Evolutionary conservation across 352 stramenopile genomes (phyloP).

Genomic region (Globisporangium irregulare): DNA sequence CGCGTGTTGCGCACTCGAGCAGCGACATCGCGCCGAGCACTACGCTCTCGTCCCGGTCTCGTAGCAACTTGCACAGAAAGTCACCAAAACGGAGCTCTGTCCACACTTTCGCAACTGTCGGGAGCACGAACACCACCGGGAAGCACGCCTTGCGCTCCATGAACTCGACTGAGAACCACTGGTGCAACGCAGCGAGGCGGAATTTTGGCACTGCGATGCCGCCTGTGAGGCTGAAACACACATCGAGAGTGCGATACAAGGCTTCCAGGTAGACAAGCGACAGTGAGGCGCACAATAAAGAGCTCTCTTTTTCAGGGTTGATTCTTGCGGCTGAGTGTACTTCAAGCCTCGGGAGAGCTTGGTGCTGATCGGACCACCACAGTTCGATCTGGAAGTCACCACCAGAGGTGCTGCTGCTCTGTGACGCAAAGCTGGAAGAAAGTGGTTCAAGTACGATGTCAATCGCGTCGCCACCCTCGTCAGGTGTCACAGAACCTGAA

Average conservation of each 20-base stretch:
- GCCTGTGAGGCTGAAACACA: conserved; percentile 39
- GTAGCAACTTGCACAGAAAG: conserved; percentile 26
- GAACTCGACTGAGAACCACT: conserved; percentile 29
- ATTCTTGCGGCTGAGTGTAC: not conserved
- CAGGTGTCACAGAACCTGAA: not conserved
- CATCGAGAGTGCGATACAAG: conserved; percentile 34
- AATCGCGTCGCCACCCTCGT: not conserved
- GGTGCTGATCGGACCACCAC: conserved; percentile 5
- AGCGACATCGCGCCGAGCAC: conserved; percentile 32
- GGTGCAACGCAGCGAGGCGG: conserved; percentile 33
- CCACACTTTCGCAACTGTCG: conserved; percentile 29
- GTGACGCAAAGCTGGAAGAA: not conserved
- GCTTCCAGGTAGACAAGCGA: conserved; percentile 20
- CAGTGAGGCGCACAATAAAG: not conserved
- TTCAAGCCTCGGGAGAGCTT: conserved; percentile 5
- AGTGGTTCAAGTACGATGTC: not conserved
- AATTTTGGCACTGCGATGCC: conserved; percentile 35
- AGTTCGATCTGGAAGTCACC: not conserved
- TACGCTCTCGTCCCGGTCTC: conserved; percentile 37
- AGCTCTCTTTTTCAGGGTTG: not conserved
- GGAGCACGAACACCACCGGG: conserved; percentile 27
- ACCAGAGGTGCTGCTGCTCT: not conserved
- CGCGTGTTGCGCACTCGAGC: conserved; percentile 34
- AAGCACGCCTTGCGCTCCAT: conserved; percentile 28
- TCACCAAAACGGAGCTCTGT: conserved; percentile 23